phyloP scores from a whole-genome alignment of 1,284 basidiomycete species.

The Apiotrichum domesticum region DNA sequence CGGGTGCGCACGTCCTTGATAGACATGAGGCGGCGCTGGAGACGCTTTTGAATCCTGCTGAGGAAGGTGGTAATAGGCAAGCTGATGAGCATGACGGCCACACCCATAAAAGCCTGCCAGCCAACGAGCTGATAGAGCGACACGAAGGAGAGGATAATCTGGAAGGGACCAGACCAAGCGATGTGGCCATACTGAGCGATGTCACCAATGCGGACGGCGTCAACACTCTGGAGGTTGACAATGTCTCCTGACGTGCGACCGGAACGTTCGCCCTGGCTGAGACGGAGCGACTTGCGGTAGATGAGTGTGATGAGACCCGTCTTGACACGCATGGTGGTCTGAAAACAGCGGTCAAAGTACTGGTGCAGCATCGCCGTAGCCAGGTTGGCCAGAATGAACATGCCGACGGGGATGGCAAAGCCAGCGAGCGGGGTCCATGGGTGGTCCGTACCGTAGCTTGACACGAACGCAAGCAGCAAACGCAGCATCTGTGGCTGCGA shows the following conservation, averaged over 20 bases:
- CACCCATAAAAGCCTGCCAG: conserved; percentile 86
- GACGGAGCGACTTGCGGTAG: conserved; percentile 76
- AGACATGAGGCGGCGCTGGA: conserved; percentile 87
- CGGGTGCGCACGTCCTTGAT: conserved; percentile 58
- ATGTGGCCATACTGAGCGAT: conserved; percentile 67
- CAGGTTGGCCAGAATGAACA: conserved; percentile 69
- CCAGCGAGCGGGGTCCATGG: conserved; percentile 52
- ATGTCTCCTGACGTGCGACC: conserved; percentile 78
- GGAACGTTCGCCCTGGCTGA: conserved; percentile 75
- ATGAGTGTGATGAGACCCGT: conserved; percentile 79
- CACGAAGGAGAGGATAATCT: conserved; percentile 80
- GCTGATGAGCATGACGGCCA: conserved; percentile 80
- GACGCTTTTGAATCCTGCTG: conserved; percentile 65
- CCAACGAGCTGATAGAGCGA: conserved; percentile 83
- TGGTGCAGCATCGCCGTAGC: conserved; percentile 86
- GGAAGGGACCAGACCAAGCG: conserved; percentile 50
- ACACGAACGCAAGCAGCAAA: conserved; percentile 73
- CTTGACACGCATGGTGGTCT: conserved; percentile 73
- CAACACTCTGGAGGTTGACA: conserved; percentile 85
- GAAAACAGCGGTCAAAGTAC: conserved; percentile 55
- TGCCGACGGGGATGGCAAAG: conserved; percentile 65
- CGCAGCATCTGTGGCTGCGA: conserved; percentile 83
- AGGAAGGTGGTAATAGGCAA: conserved; percentile 71
- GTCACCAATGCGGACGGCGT: conserved; percentile 75
- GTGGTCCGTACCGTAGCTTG: conserved; percentile 53